These are phyloP conservation scores for Aphanocladium album DNA, from an alignment of 2,329 filamentous ascomycete genomes.

Conservation along the genomic window DNA sequence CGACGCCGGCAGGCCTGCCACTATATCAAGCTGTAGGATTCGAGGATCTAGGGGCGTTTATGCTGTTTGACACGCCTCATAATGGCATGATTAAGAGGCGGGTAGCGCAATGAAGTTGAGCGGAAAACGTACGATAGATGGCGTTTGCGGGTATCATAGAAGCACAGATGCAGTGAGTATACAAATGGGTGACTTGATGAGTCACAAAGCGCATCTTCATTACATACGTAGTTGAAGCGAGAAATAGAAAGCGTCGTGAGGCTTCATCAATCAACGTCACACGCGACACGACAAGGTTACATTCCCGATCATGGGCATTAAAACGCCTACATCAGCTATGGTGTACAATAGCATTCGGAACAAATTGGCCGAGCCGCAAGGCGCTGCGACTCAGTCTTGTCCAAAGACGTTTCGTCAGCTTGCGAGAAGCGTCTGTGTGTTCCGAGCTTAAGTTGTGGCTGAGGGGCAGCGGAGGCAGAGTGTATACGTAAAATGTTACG, in stretches of 20 bases:
- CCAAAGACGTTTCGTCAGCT: background rate
- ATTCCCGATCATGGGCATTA: no score
- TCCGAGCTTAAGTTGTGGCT: background rate
- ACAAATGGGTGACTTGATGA: no score
- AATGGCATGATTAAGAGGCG: slow-evolving; percentile 7
- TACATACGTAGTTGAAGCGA: no score
- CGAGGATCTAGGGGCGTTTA: background rate
- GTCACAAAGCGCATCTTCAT: no score
- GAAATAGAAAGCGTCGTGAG: no score
- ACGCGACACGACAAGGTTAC: no score
- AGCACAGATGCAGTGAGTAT: no score
- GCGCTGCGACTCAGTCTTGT: background rate
- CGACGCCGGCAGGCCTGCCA: slow-evolving; percentile 9
- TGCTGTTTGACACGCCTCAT: slow-evolving; percentile 7
- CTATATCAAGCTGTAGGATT: slow-evolving; percentile 6
- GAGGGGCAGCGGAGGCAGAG: background rate
- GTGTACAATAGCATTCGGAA: background rate
- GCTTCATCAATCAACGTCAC: no score
- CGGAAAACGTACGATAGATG: background rate
- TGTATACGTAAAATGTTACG: background rate
- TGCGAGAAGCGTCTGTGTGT: background rate
- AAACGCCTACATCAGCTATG: background rate
- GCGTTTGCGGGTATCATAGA: no score
- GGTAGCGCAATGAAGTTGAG: background rate
- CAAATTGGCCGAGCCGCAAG: background rate